phyloP scores from a whole-genome alignment of 2,329 filamentous ascomycete genomes.

The Cordyceps fumosorosea region DNA sequence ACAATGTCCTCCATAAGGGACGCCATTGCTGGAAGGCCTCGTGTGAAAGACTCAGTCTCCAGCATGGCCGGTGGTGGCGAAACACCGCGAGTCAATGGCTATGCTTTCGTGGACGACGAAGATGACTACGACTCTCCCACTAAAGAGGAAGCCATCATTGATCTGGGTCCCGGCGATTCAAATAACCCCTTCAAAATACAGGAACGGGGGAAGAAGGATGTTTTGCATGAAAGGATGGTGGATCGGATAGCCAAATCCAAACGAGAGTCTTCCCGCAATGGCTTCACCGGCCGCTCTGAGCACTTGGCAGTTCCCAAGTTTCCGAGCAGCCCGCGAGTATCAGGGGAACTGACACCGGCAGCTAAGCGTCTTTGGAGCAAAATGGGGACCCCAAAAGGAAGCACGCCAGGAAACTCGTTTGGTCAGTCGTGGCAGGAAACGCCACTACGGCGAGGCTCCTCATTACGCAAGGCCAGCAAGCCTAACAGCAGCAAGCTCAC shows the following conservation, averaged over 20 bases:
- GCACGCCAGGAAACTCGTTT: conserved; percentile 26
- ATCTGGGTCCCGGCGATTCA: conserved; percentile 53
- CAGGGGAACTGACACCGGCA: conserved; percentile 62
- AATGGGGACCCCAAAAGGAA: conserved; percentile 42
- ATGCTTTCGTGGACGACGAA: conserved; percentile 87
- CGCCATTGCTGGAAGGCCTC: conserved; percentile 69
- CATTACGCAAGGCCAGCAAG: conserved; percentile 29
- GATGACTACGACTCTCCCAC: conserved; percentile 40
- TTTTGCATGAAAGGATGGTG: conserved; percentile 78
- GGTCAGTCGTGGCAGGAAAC: conserved; percentile 25
- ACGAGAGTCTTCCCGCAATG: conserved; percentile 51
- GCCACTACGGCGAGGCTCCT: conserved; percentile 30
- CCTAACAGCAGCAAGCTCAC: conserved; percentile 4
- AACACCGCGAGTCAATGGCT: conserved; percentile 88
- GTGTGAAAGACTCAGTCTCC: conserved; percentile 56
- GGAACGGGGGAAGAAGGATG: conserved; percentile 69
- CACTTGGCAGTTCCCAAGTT: conserved; percentile 62
- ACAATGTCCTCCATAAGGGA: conserved; percentile 79
- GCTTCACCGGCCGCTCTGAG: conserved; percentile 52
- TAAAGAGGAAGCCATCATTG: conserved; percentile 35
- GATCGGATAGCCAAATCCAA: conserved; percentile 72
- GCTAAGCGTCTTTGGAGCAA: conserved; percentile 62
- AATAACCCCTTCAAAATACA: conserved; percentile 76
- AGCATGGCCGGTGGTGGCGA: conserved; percentile 54
- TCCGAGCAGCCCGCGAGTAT: conserved; percentile 56